Evolutionary conservation across 2,329 filamentous ascomycete species (phyloP), one percentile per base, ranked within the genome.

Genomic region (Cyphellophora europaea): DNA sequence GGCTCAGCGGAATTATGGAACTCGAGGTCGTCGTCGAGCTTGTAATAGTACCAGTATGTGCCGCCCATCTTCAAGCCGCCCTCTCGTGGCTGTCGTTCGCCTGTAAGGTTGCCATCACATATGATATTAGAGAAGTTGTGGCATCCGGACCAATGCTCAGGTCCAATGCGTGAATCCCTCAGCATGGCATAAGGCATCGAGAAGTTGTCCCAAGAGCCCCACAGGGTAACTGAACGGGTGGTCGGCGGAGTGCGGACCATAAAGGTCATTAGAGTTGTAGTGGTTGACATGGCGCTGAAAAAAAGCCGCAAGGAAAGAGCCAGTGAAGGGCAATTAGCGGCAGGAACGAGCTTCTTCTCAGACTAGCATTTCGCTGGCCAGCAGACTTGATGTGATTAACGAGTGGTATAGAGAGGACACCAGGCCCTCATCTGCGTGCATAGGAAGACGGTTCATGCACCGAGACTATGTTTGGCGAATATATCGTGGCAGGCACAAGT

Each of bases 191-290:
- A 89, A 32, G 76, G 67, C 53, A 72, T 77, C 41, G 71, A 68
- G 62, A 95, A 95, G 65, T 94, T 94, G 65, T 95, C 88, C 89
- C 89, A 96, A 44, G 87, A 94, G 43, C 89, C 89, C 49, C 91
- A 70, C 30, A 95, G 71, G 53, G 83, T 77, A 47, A 95, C 83
- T 29, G 79, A 80, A 44, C 57, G 48, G 31, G 61, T 55, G 25
- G 58, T 52, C 19, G 61, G 56, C 32, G 56, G 54, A 41, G 61
- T 61, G 28, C 50, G 50, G 50, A 55, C 46, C 30, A 54, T 46
- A 35, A 55, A 55, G 14, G 53, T 55, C 31, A 53, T 48, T 30
- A 55, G 45, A 13, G 52, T 53, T 15, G 51, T 49, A 28, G 49
- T 38, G 19, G 35, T 25, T 31, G 44, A 36, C 48, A 51, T 52